phyloP scores from a whole-genome alignment of 495 filamentous ascomycete species.

The Xylaria grammica region DNA sequence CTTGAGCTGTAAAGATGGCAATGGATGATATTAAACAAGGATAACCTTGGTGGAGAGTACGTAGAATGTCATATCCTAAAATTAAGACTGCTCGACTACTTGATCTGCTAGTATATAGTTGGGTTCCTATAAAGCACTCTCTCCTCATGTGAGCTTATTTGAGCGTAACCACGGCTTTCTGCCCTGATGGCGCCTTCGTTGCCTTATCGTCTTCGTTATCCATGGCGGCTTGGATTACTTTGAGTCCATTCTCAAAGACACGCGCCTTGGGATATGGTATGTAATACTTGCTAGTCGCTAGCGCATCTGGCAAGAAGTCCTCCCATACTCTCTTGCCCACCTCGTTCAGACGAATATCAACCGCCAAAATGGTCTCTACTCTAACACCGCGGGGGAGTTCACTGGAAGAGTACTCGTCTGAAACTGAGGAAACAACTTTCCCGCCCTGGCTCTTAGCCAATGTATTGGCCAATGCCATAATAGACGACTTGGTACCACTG shows the following conservation, averaged over 20 bases:
- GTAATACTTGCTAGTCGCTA: conserved; percentile 10
- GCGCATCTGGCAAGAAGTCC: conserved; percentile 26
- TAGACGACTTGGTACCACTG: conserved; percentile 7
- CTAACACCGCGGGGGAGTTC: neutral
- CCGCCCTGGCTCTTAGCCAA: conserved; percentile 7
- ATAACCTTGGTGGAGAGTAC: no score
- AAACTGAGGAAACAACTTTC: conserved; percentile 22
- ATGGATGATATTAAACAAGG: neutral
- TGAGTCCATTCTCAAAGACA: conserved; percentile 22
- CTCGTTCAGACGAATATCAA: neutral
- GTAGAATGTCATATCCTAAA: no score
- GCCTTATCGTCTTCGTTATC: conserved; percentile 9
- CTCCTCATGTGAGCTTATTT: neutral
- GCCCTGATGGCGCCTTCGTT: conserved; percentile 43
- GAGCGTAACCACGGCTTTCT: conserved; percentile 43
- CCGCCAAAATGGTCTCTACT: neutral
- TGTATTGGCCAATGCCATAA: conserved; percentile 16
- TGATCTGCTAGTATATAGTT: no score
- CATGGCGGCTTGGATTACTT: conserved; percentile 19
- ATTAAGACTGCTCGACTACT: neutral
- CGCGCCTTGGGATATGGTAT: conserved; percentile 17
- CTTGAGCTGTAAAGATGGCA: neutral
- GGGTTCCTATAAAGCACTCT: no score
- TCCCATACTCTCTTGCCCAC: conserved; percentile 14
- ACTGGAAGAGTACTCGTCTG: neutral